Evolutionary conservation across 1,139 yeast species (phyloP).

Genomic region (Candida sojae): DNA sequence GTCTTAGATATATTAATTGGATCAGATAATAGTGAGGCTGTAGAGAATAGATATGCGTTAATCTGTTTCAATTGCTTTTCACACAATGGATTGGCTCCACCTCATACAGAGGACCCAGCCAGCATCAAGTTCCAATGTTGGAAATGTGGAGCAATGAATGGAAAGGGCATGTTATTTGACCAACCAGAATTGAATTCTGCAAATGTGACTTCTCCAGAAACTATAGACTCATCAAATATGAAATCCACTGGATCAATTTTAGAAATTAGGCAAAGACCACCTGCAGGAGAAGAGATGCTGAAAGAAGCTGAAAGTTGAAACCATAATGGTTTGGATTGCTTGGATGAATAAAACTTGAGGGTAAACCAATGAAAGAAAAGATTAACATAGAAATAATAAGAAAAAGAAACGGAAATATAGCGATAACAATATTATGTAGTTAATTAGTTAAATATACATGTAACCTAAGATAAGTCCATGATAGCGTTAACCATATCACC

Average conservation of each 20-base stretch:
- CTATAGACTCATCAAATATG: not conserved
- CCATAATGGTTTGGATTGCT: too few relatives aligned
- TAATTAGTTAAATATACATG: not conserved
- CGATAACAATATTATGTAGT: not conserved
- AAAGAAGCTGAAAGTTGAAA: too few relatives aligned
- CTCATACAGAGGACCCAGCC: constrained; percentile 55
- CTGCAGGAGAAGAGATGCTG: too few relatives aligned
- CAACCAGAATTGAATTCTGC: constrained; percentile 2
- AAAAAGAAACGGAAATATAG: not conserved
- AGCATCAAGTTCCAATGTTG: constrained; percentile 70
- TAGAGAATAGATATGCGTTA: constrained; percentile 67
- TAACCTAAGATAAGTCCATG: constrained; percentile 69
- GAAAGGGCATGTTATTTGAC: constrained; percentile 20
- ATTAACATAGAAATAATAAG: not conserved
- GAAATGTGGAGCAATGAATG: constrained; percentile 65
- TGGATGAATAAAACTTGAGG: too few relatives aligned
- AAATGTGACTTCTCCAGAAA: not conserved
- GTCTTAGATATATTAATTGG: constrained; percentile 63
- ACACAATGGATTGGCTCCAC: constrained; percentile 86
- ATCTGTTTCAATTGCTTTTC: constrained; percentile 64
- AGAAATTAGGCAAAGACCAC: not conserved
- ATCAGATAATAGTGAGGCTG: constrained; percentile 65
- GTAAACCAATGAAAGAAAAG: too few relatives aligned
- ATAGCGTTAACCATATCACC: constrained; percentile 96
- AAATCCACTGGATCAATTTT: not conserved